These are phyloP conservation scores for Zizania palustris DNA, from an alignment of 202 grass and related monocot genomes.

Conservation along the genomic window DNA sequence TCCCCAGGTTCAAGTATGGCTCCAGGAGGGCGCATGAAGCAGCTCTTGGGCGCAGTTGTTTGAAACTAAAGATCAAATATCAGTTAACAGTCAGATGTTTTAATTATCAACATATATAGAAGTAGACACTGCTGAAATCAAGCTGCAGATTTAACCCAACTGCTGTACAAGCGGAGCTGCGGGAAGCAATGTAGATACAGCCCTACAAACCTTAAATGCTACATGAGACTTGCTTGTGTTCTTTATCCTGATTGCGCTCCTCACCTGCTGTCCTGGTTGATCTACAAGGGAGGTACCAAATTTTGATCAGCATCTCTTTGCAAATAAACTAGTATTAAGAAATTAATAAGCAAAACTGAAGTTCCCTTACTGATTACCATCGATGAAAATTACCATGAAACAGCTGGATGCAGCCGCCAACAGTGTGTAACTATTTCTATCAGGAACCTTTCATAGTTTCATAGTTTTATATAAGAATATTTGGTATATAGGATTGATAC, in stretches of 20 bases:
- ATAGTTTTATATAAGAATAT: no score
- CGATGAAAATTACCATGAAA: no score
- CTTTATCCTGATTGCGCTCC: constrained; percentile 91
- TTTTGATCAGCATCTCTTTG: constrained; percentile 32
- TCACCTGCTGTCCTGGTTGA: constrained; percentile 96
- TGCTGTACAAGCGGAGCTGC: constrained; percentile 13
- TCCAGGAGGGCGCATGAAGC: constrained; percentile 96
- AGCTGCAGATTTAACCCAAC: constrained; percentile 10
- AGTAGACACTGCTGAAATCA: constrained; percentile 10
- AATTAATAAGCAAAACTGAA: constrained; percentile 19
- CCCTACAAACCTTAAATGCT: constrained; percentile 82
- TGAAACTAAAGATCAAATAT: constrained; percentile 74
- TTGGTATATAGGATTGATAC: no score
- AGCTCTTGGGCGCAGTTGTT: constrained; percentile 98
- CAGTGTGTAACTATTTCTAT: no score
- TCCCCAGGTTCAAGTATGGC: constrained; percentile 91
- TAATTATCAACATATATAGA: constrained; percentile 25
- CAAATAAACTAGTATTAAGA: constrained; percentile 11
- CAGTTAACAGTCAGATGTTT: constrained; percentile 33
- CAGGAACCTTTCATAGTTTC: no score
- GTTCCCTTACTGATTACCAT: not conserved
- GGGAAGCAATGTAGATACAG: constrained; percentile 9
- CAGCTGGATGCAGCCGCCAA: no score
- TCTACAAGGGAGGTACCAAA: constrained; percentile 55
- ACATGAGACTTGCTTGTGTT: constrained; percentile 93